Percentiles rank a stretch among this genome's conserved stretches.
phyloP scores from a whole-genome alignment of 2,329 filamentous ascomycete species.

The Calonectria pteridis region DNA sequence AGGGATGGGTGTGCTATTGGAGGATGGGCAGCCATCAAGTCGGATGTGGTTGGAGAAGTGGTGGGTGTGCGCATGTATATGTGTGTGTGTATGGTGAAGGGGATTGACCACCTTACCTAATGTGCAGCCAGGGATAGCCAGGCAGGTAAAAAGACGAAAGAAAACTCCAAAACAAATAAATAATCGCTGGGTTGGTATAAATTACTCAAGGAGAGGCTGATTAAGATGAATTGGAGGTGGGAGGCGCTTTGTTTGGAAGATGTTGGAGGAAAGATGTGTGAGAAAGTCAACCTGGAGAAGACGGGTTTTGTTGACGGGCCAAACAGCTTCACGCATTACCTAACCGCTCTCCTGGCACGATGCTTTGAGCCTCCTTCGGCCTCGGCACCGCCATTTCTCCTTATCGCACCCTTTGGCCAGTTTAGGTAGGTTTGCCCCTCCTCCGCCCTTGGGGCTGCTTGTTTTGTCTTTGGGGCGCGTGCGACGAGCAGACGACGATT shows the following conservation, averaged over 20 bases:
- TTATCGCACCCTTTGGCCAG: neutral
- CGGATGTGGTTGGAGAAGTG: neutral
- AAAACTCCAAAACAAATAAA: neutral
- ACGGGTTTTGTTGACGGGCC: constrained; percentile 26
- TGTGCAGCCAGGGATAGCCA: neutral
- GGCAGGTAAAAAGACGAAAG: neutral
- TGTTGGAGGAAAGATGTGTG: constrained; percentile 15
- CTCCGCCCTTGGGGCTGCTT: constrained; percentile 1
- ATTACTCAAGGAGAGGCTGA: neutral
- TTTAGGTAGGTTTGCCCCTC: neutral
- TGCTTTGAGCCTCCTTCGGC: neutral
- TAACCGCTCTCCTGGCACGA: neutral
- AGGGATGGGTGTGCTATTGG: neutral
- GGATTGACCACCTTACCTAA: constrained; percentile 4
- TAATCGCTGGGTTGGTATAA: neutral
- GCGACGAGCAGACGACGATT: neutral
- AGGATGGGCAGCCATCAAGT: neutral
- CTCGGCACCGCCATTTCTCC: neutral
- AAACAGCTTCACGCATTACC: neutral
- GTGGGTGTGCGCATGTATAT: neutral
- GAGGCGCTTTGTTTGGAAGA: constrained; percentile 1
- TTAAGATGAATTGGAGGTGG: neutral
- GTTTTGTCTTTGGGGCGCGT: constrained; percentile 8
- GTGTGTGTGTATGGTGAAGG: neutral
- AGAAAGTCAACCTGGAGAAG: constrained; percentile 2